A percentile compares a stretch with the other conserved stretches of the same genome.
Evolutionary conservation across 352 stramenopile genomes (phyloP).

Genomic region (Phytopythium litorale): DNA sequence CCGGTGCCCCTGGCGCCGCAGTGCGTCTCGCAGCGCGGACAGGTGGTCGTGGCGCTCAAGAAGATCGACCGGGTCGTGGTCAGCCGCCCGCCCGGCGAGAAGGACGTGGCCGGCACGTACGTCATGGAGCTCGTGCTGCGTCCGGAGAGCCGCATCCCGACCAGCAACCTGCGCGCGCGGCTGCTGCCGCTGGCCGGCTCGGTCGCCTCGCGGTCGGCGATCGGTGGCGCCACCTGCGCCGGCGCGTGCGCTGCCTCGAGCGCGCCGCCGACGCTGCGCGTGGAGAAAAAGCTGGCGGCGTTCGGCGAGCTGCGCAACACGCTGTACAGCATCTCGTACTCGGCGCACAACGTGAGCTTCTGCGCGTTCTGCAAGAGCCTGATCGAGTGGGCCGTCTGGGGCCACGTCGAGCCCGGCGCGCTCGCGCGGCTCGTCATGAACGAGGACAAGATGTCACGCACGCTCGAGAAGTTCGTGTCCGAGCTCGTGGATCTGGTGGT

Average conservation of each 20-base stretch:
- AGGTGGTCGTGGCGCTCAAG: conserved; percentile 22
- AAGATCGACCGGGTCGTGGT: conserved; percentile 22
- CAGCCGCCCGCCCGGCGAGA: conserved; percentile 8
- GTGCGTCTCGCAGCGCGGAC: conserved; percentile 23
- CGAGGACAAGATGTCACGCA: conserved; percentile 12
- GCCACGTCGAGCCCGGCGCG: conserved; percentile 8
- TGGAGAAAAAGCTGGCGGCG: conserved; percentile 13
- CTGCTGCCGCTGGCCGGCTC: background rate
- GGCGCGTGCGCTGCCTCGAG: background rate
- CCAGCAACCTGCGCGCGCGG: conserved; percentile 3
- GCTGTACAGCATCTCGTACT: conserved; percentile 17
- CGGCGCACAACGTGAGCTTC: conserved; percentile 8
- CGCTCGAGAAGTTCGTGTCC: conserved; percentile 12
- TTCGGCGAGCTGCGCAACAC: conserved; percentile 16
- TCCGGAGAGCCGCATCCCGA: conserved; percentile 6
- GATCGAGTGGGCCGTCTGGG: conserved; percentile 21
- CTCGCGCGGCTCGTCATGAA: conserved; percentile 7
- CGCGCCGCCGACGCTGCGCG: conserved; percentile 5
- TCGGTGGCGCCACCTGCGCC: no score
- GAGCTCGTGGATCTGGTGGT: conserved; percentile 11
- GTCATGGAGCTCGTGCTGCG: conserved; percentile 6
- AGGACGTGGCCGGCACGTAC: conserved; percentile 4
- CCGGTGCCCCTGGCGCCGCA: conserved; percentile 24
- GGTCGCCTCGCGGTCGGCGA: background rate
- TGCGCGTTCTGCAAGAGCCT: conserved; percentile 25